Evolutionary conservation across 2,329 filamentous ascomycete species (phyloP).

Genomic region (Madurella mycetomatis): DNA sequence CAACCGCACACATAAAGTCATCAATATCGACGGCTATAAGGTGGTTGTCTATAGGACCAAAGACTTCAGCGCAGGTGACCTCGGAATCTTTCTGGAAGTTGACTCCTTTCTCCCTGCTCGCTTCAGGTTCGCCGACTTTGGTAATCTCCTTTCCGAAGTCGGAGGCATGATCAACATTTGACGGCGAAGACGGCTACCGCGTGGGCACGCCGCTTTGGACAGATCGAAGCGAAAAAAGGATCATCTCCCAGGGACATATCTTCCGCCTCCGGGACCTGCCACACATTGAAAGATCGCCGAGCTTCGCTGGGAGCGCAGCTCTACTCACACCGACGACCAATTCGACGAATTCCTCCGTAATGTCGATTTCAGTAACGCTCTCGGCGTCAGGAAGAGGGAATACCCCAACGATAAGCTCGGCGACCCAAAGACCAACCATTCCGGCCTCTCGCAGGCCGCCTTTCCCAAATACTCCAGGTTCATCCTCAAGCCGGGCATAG

Average conservation of each 20-base stretch:
- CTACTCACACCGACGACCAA: background rate
- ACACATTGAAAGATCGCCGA: conserved; percentile 1
- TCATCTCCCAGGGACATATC: conserved; percentile 22
- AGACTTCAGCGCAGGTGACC: conserved; percentile 18
- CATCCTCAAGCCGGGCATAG: conserved; percentile 26
- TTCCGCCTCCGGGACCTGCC: conserved; percentile 12
- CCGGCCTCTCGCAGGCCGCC: background rate
- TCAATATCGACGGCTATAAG: conserved; percentile 28
- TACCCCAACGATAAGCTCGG: background rate
- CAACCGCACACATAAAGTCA: conserved; percentile 2
- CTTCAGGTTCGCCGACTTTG: conserved; percentile 13
- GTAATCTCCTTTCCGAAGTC: background rate
- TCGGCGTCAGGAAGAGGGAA: conserved; percentile 27
- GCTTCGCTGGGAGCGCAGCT: background rate
- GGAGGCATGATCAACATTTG: conserved; percentile 7
- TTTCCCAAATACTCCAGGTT: conserved; percentile 19
- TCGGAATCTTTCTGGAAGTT: conserved; percentile 27
- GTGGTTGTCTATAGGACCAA: conserved; percentile 18
- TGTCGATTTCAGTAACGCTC: conserved; percentile 19
- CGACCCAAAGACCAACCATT: too few species aligned
- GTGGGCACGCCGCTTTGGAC: conserved; percentile 9
- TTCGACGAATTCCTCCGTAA: conserved; percentile 4
- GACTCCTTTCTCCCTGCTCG: conserved; percentile 28
- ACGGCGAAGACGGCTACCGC: conserved; percentile 22
- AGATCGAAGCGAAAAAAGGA: conserved; percentile 7